Evolutionary conservation across 2,329 filamentous ascomycete genomes (phyloP), one percentile per base, ranked within the genome.

Genomic region (Paraconiothyrium sp.): DNA sequence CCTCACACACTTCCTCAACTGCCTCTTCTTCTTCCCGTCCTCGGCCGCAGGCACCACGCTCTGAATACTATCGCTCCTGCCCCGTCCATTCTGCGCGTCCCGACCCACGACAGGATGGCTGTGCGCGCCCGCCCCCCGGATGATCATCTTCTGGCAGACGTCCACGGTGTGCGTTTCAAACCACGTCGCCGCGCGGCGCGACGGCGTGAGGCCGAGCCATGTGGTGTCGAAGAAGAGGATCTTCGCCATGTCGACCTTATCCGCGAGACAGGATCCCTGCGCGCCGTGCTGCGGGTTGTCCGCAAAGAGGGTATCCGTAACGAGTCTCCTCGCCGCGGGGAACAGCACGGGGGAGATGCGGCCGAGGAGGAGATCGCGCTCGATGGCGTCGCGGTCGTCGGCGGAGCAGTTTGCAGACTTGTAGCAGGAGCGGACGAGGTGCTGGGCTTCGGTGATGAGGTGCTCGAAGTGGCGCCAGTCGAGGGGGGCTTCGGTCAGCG

Each of bases 151-250:
- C 72, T 84, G 83, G 39, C 88, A 77, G 32, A 86, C 82, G 71
- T 89, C 87, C 9, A 84, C 81, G 27, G 90, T 83, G 71, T 89
- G 84, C 34, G 82, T 80, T n/a, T 84, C 83, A 63, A 86, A 86
- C 76, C 90, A 92, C 10, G 84, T 78, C 65, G 88, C 86, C 4
- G 84, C 86, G 20, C 81, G 80, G 14, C 78, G 78, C 61, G 89
- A 87, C 57, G 89, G 85, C 10, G 85, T 84, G 14, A 92, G 81
- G 5, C 90, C 90, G 11, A 95, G 82, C 74, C 92, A 86, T 52
- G 83, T 84, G 58, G 89, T 92, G 73, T 95, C 88, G 52, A 87
- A 86, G 77, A 93, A 91, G 79, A 91, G 92, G 52, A 97, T 83
- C 62, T 85, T 85, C 10, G 89, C 86, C 32, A 88, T 84, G 66